These are phyloP conservation scores for Xylaria polymorpha DNA, from an alignment of 2,329 filamentous ascomycete species.

Conservation along the genomic window DNA sequence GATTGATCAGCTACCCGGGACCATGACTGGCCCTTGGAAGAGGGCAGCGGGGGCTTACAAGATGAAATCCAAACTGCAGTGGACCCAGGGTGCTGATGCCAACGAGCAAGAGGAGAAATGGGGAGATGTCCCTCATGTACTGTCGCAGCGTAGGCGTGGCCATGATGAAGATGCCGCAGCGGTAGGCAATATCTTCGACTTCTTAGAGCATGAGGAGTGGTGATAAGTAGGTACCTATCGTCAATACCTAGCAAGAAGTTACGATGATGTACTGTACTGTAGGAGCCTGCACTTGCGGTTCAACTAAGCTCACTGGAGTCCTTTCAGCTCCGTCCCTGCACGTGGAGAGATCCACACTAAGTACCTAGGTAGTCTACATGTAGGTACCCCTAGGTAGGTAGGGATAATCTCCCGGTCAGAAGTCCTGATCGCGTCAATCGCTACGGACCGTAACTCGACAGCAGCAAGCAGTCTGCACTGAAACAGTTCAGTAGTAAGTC, in stretches of 20 bases:
- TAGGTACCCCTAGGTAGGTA: too few relatives aligned
- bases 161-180: slow-evolving; percentile 32
- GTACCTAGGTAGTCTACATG: too few relatives aligned
- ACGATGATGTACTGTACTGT: slow-evolving; percentile 3
- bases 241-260: not conserved
- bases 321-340: too few relatives aligned
- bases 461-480: too few relatives aligned
- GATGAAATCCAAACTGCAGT: slow-evolving; percentile 92
- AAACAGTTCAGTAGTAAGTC: too few relatives aligned
- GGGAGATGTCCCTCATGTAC: slow-evolving; percentile 67
- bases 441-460: too few relatives aligned
- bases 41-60: slow-evolving; percentile 65
- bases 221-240: too few relatives aligned
- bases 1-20: slow-evolving; percentile 32
- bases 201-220: not conserved
- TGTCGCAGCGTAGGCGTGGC: slow-evolving; percentile 47
- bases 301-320: not conserved
- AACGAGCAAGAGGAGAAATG: slow-evolving; percentile 82
- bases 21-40: not conserved
- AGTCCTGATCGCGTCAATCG: too few relatives aligned
- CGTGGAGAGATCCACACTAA: too few relatives aligned
- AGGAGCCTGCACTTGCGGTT: not conserved
- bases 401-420: too few relatives aligned
- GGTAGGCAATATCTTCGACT: not conserved
- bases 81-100: slow-evolving; percentile 84